Evolutionary conservation across 31 red algal genomes (phyloP).

Genomic region (Odonthalia washingtoniensis): DNA sequence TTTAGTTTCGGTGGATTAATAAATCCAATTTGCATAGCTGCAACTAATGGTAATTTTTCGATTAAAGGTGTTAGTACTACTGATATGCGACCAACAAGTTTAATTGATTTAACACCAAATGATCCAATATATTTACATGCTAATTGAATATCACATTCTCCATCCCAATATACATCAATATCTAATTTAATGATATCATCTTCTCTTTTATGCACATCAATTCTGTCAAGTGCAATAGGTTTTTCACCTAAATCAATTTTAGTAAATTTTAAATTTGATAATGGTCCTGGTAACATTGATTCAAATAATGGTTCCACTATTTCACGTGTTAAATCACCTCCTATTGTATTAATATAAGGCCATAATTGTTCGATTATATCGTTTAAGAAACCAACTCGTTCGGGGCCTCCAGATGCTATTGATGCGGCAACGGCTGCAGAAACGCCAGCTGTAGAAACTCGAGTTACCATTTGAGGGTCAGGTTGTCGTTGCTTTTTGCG

Average conservation of each 20-base stretch:
- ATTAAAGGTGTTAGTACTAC: slow-evolving; percentile 67
- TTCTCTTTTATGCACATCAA: slow-evolving; percentile 63
- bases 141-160: slow-evolving; percentile 78
- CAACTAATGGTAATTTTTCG: slow-evolving; percentile 59
- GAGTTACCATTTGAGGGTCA: slow-evolving; percentile 11
- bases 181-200: slow-evolving; percentile 72
- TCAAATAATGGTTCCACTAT: slow-evolving; percentile 86
- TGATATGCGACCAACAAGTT: slow-evolving; percentile 67
- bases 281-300: slow-evolving; percentile 71
- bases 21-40: slow-evolving; percentile 75
- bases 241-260: slow-evolving; percentile 81
- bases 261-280: slow-evolving; percentile 69
- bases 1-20: slow-evolving; percentile 76
- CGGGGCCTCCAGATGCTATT: slow-evolving; percentile 60
- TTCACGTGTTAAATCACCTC: slow-evolving; percentile 49
- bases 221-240: slow-evolving; percentile 74
- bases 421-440: slow-evolving; percentile 46
- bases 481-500: neutral
- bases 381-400: slow-evolving; percentile 75
- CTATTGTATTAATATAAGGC: slow-evolving; percentile 74
- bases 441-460: slow-evolving; percentile 13
- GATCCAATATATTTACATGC: slow-evolving; percentile 32
- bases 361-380: slow-evolving; percentile 76
- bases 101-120: slow-evolving; percentile 73
- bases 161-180: slow-evolving; percentile 80